A percentile compares a stretch with the other conserved stretches of the same genome.
Conservation (phyloP, 768 basidiomycete genomes). For the Tylopilus intermedius region DNA sequence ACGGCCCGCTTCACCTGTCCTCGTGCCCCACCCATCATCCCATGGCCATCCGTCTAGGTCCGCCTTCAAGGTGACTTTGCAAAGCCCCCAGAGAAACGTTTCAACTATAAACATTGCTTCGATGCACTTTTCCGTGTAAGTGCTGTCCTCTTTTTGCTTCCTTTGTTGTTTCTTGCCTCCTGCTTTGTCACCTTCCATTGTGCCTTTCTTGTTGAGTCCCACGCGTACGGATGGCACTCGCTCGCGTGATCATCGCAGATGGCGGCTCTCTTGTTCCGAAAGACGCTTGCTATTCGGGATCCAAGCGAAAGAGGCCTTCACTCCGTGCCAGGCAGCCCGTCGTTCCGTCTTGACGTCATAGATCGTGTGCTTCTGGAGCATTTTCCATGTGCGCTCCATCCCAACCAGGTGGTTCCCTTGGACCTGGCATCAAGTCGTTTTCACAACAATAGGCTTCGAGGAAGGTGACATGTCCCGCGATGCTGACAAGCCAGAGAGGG, state of each 20-base stretch:
- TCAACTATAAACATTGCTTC: conserved; percentile 87
- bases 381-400: too few species aligned
- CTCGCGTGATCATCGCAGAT: background rate
- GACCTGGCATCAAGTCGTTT: background rate
- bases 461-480: background rate
- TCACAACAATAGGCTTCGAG: background rate
- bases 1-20: background rate
- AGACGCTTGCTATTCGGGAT: background rate
- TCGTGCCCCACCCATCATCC: background rate
- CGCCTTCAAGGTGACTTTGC: conserved; percentile 89
- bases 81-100: conserved; percentile 80
- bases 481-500: background rate
- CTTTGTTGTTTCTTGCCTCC: background rate
- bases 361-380: background rate
- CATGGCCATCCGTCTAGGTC: conserved; percentile 34
- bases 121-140: conserved; percentile 82
- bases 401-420: background rate
- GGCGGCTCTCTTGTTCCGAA: conserved; percentile 7
- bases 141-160: conserved; percentile 12
- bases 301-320: background rate
- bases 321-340: background rate
- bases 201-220: background rate
- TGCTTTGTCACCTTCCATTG: background rate
- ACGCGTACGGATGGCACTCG: background rate
- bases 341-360: background rate